Conservation (phyloP, 352 stramenopile species). For the Pythium dissimile region DNA sequence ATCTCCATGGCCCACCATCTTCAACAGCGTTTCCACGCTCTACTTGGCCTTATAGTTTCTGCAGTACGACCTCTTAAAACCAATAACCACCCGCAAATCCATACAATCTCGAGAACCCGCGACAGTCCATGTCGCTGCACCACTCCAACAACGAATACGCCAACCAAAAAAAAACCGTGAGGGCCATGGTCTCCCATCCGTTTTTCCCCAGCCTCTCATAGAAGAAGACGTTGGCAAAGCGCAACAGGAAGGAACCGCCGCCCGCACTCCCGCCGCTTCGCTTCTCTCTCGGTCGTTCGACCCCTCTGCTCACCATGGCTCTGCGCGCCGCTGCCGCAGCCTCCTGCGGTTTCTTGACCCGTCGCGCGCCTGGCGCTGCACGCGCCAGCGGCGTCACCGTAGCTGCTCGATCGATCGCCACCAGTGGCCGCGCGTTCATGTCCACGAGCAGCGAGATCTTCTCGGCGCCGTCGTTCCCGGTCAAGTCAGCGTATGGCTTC, state of each 20-base stretch:
- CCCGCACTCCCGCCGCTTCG: too few species aligned
- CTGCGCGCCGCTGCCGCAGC: conserved; percentile 8
- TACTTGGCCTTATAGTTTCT: conserved; percentile 3
- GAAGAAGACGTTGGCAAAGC: neutral
- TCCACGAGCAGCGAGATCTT: conserved; percentile 69
- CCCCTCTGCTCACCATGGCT: conserved; percentile 8
- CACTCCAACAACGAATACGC: conserved; percentile 12
- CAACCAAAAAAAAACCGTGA: neutral
- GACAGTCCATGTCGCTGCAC: neutral
- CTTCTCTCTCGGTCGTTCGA: neutral
- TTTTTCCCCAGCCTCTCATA: conserved; percentile 9
- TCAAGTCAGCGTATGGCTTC: conserved; percentile 30
- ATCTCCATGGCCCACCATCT: neutral
- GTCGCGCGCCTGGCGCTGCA: conserved; percentile 2
- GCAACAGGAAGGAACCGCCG: neutral
- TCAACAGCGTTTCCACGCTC: neutral
- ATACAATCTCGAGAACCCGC: neutral
- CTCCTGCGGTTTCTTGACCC: conserved; percentile 10
- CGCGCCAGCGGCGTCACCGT: conserved; percentile 5
- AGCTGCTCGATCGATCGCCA: conserved; percentile 16
- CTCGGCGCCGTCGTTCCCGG: conserved; percentile 57
- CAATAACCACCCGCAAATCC: neutral
- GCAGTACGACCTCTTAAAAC: neutral
- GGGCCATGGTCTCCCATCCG: conserved; percentile 23
- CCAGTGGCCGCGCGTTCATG: conserved; percentile 52